Evolutionary conservation across 805 yeast species (phyloP).

Genomic region (Candida vaughaniae): DNA sequence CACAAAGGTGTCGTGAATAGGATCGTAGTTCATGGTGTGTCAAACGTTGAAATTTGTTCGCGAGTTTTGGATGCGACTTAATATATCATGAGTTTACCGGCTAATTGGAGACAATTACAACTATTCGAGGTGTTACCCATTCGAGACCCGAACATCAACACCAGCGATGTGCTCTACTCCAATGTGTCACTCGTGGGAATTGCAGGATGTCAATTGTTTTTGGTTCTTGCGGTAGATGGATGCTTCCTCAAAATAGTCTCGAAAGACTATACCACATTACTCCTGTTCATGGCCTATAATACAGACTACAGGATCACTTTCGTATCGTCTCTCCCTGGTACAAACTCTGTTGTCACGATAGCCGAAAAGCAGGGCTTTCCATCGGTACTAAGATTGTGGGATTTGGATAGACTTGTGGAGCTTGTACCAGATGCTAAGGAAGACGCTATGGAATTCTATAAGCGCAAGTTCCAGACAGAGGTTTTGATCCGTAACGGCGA

Average conservation of each 20-base stretch:
- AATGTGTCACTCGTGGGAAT: slow-evolving; percentile 71
- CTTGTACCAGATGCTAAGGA: slow-evolving; percentile 11
- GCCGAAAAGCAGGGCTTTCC: slow-evolving; percentile 78
- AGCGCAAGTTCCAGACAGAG: slow-evolving; percentile 53
- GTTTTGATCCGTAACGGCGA: slow-evolving; percentile 67
- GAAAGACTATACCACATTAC: slow-evolving; percentile 43
- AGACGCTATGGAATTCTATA: slow-evolving; percentile 21
- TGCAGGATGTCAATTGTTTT: slow-evolving; percentile 51
- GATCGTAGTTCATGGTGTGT: slow-evolving; percentile 40
- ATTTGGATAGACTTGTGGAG: slow-evolving; percentile 49
- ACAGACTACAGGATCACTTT: slow-evolving; percentile 62
- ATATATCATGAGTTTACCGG: slow-evolving; percentile 13
- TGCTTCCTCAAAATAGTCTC: slow-evolving; percentile 58
- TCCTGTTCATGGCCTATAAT: slow-evolving; percentile 63
- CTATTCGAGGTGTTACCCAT: slow-evolving; percentile 84
- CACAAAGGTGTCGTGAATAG: slow-evolving; percentile 39
- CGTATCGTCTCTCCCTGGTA: slow-evolving; percentile 46
- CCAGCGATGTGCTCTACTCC: slow-evolving; percentile 67
- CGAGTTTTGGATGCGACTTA: not conserved
- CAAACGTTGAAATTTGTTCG: slow-evolving; percentile 1
- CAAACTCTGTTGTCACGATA: slow-evolving; percentile 62
- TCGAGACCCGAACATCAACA: slow-evolving; percentile 72
- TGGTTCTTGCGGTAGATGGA: slow-evolving; percentile 60
- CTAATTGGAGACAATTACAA: slow-evolving; percentile 63
- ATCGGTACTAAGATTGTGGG: slow-evolving; percentile 69